These are phyloP conservation scores for Cladorrhinum sp. DNA, from an alignment of 2,329 filamentous ascomycete genomes.

Conservation along the genomic window DNA sequence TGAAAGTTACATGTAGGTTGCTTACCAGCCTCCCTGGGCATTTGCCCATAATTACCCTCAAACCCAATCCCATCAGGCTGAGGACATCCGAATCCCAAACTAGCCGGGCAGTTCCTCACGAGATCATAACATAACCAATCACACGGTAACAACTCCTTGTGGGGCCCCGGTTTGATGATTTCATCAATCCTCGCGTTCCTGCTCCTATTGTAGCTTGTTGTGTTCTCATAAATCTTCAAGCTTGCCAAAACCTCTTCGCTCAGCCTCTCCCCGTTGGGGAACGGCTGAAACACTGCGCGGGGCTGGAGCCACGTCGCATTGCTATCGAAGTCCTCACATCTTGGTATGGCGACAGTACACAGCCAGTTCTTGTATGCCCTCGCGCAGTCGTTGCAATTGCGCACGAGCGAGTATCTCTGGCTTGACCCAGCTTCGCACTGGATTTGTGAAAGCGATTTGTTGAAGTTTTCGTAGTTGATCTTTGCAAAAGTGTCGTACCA, in stretches of 20 bases:
- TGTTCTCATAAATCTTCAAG: constrained; percentile 25
- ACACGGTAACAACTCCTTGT: constrained; percentile 90
- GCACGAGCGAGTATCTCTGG: constrained; percentile 76
- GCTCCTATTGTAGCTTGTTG: constrained; percentile 51
- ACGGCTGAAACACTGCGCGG: constrained; percentile 69
- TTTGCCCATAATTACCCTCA: constrained; percentile 45
- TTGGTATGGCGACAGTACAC: constrained; percentile 87
- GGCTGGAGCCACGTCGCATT: constrained; percentile 53
- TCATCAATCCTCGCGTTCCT: constrained; percentile 72
- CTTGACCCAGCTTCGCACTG: constrained; percentile 75
- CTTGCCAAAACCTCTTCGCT: constrained; percentile 32
- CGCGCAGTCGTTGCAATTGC: constrained; percentile 72
- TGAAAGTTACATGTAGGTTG: constrained; percentile 57
- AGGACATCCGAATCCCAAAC: constrained; percentile 75
- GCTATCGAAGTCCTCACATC: constrained; percentile 77
- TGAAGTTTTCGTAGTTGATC: constrained; percentile 71
- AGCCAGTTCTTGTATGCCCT: constrained; percentile 90
- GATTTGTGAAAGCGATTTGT: constrained; percentile 76
- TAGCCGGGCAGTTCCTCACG: constrained; percentile 78
- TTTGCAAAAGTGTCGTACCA: constrained; percentile 78
- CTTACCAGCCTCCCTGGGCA: constrained; percentile 11
- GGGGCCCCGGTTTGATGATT: constrained; percentile 75
- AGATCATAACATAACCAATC: constrained; percentile 83
- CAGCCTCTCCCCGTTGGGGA: constrained; percentile 64
- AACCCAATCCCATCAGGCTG: constrained; percentile 39